Conservation (phyloP, 306 rosid genomes). For the Malus domestica region DNA sequence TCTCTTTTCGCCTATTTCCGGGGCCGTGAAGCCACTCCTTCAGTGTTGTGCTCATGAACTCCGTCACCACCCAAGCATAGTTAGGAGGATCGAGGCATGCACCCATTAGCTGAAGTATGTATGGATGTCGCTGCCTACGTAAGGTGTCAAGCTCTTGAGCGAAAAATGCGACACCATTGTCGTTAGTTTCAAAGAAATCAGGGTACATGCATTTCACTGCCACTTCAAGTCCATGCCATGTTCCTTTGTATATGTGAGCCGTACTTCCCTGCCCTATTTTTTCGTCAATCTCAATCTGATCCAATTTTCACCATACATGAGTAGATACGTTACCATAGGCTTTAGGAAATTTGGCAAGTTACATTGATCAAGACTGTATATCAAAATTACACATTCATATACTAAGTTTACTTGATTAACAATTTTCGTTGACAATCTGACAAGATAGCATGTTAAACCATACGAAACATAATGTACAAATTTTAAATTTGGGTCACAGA, state of each 20-base stretch:
- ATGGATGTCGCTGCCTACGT: slow-evolving; percentile 53
- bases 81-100: slow-evolving; percentile 72
- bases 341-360: background rate
- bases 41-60: slow-evolving; percentile 36
- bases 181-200: slow-evolving; percentile 48
- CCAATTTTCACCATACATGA: background rate
- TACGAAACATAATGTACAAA: background rate
- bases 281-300: slow-evolving; percentile 51
- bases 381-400: background rate
- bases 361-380: background rate
- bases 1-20: slow-evolving; percentile 30
- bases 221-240: slow-evolving; percentile 69
- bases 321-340: background rate
- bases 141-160: slow-evolving; percentile 67
- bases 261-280: slow-evolving; percentile 71
- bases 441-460: background rate
- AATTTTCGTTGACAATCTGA: background rate
- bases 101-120: slow-evolving; percentile 65
- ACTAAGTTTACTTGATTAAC: background rate
- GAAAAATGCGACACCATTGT: slow-evolving; percentile 41
- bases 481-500: background rate
- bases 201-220: slow-evolving; percentile 62
- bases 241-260: slow-evolving; percentile 51
- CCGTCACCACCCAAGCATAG: slow-evolving; percentile 70
- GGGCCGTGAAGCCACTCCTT: slow-evolving; percentile 81